A percentile compares a stretch with the other conserved stretches of the same genome.
phyloP scores from a whole-genome alignment of 495 filamentous ascomycete species.

The Penicillium longicatenatum region DNA sequence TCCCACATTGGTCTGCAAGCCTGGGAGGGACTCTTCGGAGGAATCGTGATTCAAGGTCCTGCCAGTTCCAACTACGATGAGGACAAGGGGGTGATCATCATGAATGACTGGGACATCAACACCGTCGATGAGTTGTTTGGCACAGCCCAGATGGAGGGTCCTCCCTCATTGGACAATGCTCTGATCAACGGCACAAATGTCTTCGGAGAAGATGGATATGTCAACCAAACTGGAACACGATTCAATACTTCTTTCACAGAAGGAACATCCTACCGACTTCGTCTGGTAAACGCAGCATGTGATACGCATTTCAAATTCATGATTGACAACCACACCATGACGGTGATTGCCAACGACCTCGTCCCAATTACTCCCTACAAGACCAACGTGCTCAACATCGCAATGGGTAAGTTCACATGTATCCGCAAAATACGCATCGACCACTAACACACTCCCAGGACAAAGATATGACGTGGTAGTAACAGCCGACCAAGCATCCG shows the following conservation, averaged over 20 bases:
- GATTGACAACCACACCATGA: conserved; percentile 53
- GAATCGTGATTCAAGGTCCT: conserved; percentile 46
- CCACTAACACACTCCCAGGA: conserved; percentile 21
- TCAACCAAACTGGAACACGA: conserved; percentile 22
- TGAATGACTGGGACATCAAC: conserved; percentile 61
- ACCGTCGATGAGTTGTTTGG: conserved; percentile 28
- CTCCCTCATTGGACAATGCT: conserved; percentile 42
- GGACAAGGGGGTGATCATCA: conserved; percentile 59
- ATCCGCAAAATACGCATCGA: neutral
- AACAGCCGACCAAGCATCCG: conserved; percentile 50
- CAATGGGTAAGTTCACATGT: conserved; percentile 14
- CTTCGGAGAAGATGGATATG: conserved; percentile 30
- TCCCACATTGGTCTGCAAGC: conserved; percentile 70
- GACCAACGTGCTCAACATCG: conserved; percentile 26
- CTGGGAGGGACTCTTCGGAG: conserved; percentile 38
- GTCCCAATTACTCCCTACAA: conserved; percentile 55
- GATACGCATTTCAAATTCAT: conserved; percentile 32
- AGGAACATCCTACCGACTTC: conserved; percentile 50
- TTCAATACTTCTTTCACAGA: conserved; percentile 39
- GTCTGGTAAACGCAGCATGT: conserved; percentile 48
- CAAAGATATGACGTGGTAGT: conserved; percentile 73
- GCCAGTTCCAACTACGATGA: conserved; percentile 60
- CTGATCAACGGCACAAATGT: conserved; percentile 58
- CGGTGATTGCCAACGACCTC: conserved; percentile 52
- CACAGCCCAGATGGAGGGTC: conserved; percentile 16